A percentile compares a stretch with the other conserved stretches of the same genome.
Evolutionary conservation across 2,329 filamentous ascomycete species (phyloP).

Genomic region (Didymella arachidicola): DNA sequence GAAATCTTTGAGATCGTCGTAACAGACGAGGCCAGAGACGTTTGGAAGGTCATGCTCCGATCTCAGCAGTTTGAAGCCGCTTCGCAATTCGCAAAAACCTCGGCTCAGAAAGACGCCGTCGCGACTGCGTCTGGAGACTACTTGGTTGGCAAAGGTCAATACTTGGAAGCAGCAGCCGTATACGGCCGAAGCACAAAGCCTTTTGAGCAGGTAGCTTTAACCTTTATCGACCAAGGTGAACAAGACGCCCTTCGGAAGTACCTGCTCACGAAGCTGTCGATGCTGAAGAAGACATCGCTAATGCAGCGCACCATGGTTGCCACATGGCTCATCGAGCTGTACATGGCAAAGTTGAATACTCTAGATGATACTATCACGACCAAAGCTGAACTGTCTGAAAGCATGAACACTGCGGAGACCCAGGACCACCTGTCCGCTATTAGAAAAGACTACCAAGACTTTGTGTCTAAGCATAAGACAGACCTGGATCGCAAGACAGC

Average conservation of each 20-base stretch:
- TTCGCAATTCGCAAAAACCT: slow-evolving; percentile 81
- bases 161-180: slow-evolving; percentile 82
- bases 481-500: slow-evolving; percentile 91
- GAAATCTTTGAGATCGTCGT: slow-evolving; percentile 95
- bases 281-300: slow-evolving; percentile 79
- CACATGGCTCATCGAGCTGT: slow-evolving; percentile 93
- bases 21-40: slow-evolving; percentile 86
- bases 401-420: slow-evolving; percentile 73
- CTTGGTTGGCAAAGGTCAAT: slow-evolving; percentile 81
- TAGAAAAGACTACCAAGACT: slow-evolving; percentile 84
- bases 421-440: slow-evolving; percentile 74
- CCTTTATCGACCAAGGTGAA: slow-evolving; percentile 88
- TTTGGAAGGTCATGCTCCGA: slow-evolving; percentile 93
- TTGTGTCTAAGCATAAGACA: slow-evolving; percentile 81
- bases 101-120: slow-evolving; percentile 85
- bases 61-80: slow-evolving; percentile 88
- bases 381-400: slow-evolving; percentile 79
- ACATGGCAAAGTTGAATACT: slow-evolving; percentile 95
- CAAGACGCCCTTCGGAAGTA: slow-evolving; percentile 92
- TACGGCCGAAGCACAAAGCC: slow-evolving; percentile 96
- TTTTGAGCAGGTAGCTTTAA: slow-evolving; percentile 93
- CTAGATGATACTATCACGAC: slow-evolving; percentile 94
- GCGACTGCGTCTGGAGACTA: slow-evolving; percentile 92
- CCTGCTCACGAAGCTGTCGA: slow-evolving; percentile 80
- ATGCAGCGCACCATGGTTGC: slow-evolving; percentile 98